A percentile compares a stretch with the other conserved stretches of the same genome.
phyloP scores from a whole-genome alignment of 495 filamentous ascomycete genomes.

The Elasticomyces elasticus region DNA sequence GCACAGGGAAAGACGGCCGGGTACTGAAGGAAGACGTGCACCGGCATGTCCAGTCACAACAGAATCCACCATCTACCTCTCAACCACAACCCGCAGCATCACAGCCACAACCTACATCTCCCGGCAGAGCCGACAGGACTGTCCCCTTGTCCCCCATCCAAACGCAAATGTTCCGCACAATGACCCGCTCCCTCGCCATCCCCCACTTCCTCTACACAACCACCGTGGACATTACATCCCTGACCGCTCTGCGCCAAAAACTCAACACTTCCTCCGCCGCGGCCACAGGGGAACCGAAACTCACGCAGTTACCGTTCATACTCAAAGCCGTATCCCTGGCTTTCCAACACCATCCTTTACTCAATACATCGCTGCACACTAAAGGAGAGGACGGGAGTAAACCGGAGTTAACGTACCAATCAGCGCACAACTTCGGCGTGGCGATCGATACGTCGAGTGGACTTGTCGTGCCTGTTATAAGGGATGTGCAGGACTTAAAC shows the following conservation, averaged over 20 bases:
- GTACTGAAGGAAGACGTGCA: constrained; percentile 93
- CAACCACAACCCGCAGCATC: constrained; percentile 20
- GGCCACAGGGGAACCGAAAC: constrained; percentile 39
- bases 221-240: constrained; percentile 64
- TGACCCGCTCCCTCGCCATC: constrained; percentile 82
- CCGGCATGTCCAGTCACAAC: constrained; percentile 41
- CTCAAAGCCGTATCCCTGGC: constrained; percentile 88
- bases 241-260: constrained; percentile 57
- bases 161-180: constrained; percentile 93
- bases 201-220: constrained; percentile 92
- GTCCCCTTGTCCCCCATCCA: constrained; percentile 67
- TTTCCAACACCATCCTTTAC: constrained; percentile 66
- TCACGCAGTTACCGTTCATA: constrained; percentile 88
- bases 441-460: constrained; percentile 91
- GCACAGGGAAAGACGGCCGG: constrained; percentile 85
- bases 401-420: constrained; percentile 60
- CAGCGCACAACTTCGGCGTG: constrained; percentile 87
- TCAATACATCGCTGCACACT: constrained; percentile 77
- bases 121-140: constrained; percentile 52
- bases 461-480: constrained; percentile 89
- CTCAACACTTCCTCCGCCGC: constrained; percentile 46
- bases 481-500: constrained; percentile 63
- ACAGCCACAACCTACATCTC: no score
- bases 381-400: constrained; percentile 46
- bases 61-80: neutral